Evolutionary conservation across 2,329 filamentous ascomycete species (phyloP), one percentile per base, ranked within the genome.

Genomic region (Tolypocladium cylindrosporum): DNA sequence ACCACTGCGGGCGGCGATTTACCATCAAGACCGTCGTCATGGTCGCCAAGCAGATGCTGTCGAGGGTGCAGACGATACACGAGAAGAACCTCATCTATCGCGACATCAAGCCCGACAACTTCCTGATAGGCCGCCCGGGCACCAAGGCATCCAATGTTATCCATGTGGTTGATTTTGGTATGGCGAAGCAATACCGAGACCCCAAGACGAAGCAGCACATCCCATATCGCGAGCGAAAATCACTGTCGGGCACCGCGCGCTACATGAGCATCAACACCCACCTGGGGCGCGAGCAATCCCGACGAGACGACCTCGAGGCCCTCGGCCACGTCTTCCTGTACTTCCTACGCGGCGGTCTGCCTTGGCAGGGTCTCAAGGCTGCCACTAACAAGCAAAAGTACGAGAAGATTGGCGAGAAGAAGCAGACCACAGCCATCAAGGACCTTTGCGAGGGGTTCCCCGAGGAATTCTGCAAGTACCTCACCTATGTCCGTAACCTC

Each of bases 181-280:
- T 99, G 94, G 94, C 94, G 62, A 99, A 99, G 79, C 94, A 97
- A 74, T 99, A 97, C 75, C 88, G 94, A 66, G 94, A 99, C 68
- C 94, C 94, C 58, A 97, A 97, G 81, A 96, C 94, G 42, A 97
- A 97, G 77, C 94, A 97, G 74, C 94, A 99, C 76, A 97, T 97
- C 65, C 92, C 94, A 14, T 97, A 97, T 74, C 85, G 94, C 68
- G 94, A 97, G 78, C 86, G 94, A 68, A 99, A 99, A 77, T 96
- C 93, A 6, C 79, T 99, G 60, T 97, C 93, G 4, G 94, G 94
- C 62, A 99, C 94, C 59, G 94, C 94, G 62, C 85, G 94, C 72
- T 99, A 99, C 76, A 97, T 97, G 94, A 96, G 91, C 77, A 97
- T 99, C 84, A 99, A 99, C 77, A 99, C 94, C 58, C 94, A 99